Evolutionary conservation across 208 protist genomes (phyloP), one percentile per base, ranked within the genome.

Genomic region (Wallacemonas sp.): DNA sequence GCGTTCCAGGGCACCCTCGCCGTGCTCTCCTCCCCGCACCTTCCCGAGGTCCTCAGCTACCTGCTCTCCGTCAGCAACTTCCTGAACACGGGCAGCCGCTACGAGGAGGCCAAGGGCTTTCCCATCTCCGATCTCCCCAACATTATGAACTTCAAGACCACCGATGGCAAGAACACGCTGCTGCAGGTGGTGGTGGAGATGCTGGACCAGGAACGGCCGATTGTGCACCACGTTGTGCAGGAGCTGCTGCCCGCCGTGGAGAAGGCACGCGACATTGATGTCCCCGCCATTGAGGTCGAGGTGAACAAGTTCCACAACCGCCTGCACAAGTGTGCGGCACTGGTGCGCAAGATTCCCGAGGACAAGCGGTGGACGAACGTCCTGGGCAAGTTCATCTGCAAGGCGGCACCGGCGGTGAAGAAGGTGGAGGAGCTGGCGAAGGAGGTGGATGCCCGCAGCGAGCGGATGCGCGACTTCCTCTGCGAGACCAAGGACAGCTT

Each of bases 11-110:
- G 71, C 33, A 76, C 86, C 36, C 38, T 50, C 32, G 82, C 84
- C 14, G 67, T 82, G 22, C 73, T 92, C 39, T 45, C 62, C 49
- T 78, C 86, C 0, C 45, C 68, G 32, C 70, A 81, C 52, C 61
- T 95, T 33, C 86, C 86, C 4, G 63, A 72, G 4, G 61, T 92
- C 70, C 67, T 95, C 16, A 67, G 74, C 32, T 82, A 75, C 38
- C 65, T 91, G 28, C 73, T 95, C 26, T 66, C 79, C 18, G 57
- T 92, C 26, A 87, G 81, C 49, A 95, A 95, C 70, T 82, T 89
- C 63, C 65, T 95, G 25, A 95, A 95, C 72, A 66, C 61, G 26
- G 89, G 89, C 41, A 95, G 81, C 45, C 75, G 76, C 31, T 91
- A 80, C 67, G 73, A 90, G 49, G 81, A 77, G 25, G 84, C 85